Evolutionary conservation across 768 basidiomycete species (phyloP), one percentile per base, ranked within the genome.

Genomic region (Lactarius indigo): DNA sequence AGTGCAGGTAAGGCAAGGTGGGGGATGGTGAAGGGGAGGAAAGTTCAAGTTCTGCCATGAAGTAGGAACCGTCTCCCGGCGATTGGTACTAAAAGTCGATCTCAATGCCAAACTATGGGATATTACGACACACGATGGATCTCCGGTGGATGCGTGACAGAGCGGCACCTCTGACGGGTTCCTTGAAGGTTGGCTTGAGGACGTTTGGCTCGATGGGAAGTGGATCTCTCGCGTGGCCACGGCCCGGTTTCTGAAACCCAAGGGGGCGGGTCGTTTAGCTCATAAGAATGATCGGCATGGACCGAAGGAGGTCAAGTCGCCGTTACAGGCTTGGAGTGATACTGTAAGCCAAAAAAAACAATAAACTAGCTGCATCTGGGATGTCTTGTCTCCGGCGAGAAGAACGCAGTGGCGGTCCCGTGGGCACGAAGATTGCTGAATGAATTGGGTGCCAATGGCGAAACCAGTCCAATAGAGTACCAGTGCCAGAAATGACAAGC

Each of bases 121-220:
- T 10, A 59, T 69, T 69, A 69, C 64, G 37, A 66, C 61, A 66
- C 61, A 67, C 57, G 60, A 67, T 68, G 52, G 68, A 69, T 68
- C 65, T 68, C 61, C 60, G 68, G 61, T 44, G 5, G 17, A 52
- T 41, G 61, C 61, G 59, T 62, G 41, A 42, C 42, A 37, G 55
- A 64, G 59, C 58, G 56, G 37, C 50, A 44, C 57, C n/a, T 58
- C 39, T 28, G 57, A 61, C 61, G 64, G 64, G 64, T 68, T 68
- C 61, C 68, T 62, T 54, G 60, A 35, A 33, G 26, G 64, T 35
- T 60, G 64, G 17, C 50, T 61, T 44, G 59, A 58, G 44, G 57
- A 52, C 61, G 33, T 59, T 47, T 37, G 9, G 35, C 35, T 39
- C 30, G 33, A 37, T 35, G n/a, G 30, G 55, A 37, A 26, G 57